Base-by-base conservation (phyloP, 75 land plant genomes). In the Adiantum capillusveneris region DNA sequence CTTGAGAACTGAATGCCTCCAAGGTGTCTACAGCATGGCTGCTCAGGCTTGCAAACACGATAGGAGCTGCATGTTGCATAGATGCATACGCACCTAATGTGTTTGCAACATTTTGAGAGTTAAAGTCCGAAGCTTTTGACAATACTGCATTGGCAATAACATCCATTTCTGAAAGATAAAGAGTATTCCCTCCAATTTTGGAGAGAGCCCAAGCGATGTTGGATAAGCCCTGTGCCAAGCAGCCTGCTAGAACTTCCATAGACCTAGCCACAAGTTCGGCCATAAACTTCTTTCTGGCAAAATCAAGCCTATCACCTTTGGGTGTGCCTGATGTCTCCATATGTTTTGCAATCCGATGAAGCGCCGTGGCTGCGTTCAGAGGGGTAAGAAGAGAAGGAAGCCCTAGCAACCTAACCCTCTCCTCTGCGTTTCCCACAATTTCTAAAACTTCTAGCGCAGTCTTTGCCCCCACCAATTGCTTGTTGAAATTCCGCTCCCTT, bases 161-260 rank as follows among this genome's bases (percentile, higher is more conserved):
- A 59, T 83, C 85, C 98, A 93, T 93, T 68, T 93, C 98, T 17
- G 79, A 74, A 43, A 72, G 31, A 62, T 78, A 93, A 27, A 93
- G 80, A 31, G 75, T 58, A 52, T 76, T 83, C 7, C 98, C 95
- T 21, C 96, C 98, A 62, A 93, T 79, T 74, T 93, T 93, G 22
- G 98, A 83, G 56, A 93, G 52, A 28, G 96, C 96, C 98, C 98
- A 93, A 1, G 98, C 81, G 44, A 93, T 89, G 27, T 93, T 93
- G 0, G 98, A 79, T 11, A 93, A 30, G 6, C 98, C 95, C 52
- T 89, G 98, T 36, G 80, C 78, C 1, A 84, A 85, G 63, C 90
- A 88, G 18, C 79, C 77, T 7, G 87, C 87, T 25, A 93, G 56
- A 18, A 84, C 75, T n/a, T 61, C 70, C 90, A 93, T 85, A 17